Percentiles rank a stretch among this genome's conserved stretches.
Evolutionary conservation across 2,329 filamentous ascomycete species (phyloP).

Genomic region (Cladophialophora chaetospira): DNA sequence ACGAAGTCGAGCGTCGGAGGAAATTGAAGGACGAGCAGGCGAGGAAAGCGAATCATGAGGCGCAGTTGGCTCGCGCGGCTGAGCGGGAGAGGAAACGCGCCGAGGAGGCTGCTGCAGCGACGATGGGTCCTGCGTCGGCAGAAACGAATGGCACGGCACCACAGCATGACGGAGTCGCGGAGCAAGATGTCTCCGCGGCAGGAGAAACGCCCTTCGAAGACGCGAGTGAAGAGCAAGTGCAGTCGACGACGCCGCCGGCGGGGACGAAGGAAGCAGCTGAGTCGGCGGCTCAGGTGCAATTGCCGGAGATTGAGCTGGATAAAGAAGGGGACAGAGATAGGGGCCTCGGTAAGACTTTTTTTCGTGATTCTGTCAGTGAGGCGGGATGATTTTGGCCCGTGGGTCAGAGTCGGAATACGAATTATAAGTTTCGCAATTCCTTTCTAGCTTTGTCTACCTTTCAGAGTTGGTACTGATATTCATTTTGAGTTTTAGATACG

Average conservation of each 20-base stretch:
- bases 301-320: conserved; percentile 74
- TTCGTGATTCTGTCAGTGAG: conserved; percentile 15
- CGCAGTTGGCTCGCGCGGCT: conserved; percentile 53
- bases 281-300: conserved; percentile 2
- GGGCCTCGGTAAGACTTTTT: conserved; percentile 37
- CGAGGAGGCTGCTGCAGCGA: conserved; percentile 20
- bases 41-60: conserved; percentile 70
- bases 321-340: conserved; percentile 81
- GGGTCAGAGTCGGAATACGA: neutral
- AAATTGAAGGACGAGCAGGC: conserved; percentile 85
- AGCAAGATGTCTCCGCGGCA: conserved; percentile 21
- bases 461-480: conserved; percentile 10
- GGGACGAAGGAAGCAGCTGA: conserved; percentile 7
- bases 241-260: conserved; percentile 13
- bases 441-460: neutral
- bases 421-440: neutral
- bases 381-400: conserved; percentile 9
- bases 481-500: conserved; percentile 7
- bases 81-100: conserved; percentile 48
- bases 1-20: conserved; percentile 85
- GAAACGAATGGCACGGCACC: conserved; percentile 10
- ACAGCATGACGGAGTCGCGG: conserved; percentile 4
- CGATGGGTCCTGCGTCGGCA: conserved; percentile 19
- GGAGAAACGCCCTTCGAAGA: conserved; percentile 26
- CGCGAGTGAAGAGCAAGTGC: conserved; percentile 21